Conservation (phyloP, 208 protist genomes). For the Crithidia thermophila region DNA sequence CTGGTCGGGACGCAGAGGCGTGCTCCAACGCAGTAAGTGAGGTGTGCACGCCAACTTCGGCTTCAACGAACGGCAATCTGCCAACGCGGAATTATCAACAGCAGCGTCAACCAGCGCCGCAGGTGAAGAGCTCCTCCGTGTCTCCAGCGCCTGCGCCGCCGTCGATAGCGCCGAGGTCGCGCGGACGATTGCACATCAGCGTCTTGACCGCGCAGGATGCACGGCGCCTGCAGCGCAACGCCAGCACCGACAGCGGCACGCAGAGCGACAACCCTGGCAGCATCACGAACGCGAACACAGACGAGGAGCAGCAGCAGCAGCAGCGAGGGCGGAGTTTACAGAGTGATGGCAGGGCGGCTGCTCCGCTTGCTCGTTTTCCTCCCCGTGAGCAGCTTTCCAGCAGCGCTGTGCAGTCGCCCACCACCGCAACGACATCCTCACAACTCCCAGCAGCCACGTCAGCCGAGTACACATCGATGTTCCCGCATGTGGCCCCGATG, state of each 20-base stretch:
- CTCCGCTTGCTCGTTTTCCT: too few relatives aligned
- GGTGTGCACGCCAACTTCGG: too few relatives aligned
- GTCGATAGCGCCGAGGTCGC: background rate
- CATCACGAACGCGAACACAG: background rate
- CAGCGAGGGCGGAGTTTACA: background rate
- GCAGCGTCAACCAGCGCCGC: too few relatives aligned
- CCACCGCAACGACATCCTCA: background rate
- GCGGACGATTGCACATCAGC: background rate
- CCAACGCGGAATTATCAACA: too few relatives aligned
- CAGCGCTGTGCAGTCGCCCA: too few relatives aligned
- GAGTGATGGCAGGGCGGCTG: too few relatives aligned
- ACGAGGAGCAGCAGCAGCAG: background rate
- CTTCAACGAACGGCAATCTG: too few relatives aligned
- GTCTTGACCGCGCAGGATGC: conserved; percentile 9
- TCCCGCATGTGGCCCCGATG: conserved; percentile 6
- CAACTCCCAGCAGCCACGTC: background rate
- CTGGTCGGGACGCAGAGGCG: too few relatives aligned
- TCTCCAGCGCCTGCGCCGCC: background rate
- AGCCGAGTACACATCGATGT: background rate
- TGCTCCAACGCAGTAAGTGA: too few relatives aligned
- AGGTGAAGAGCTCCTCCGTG: too few relatives aligned
- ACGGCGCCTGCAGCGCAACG: conserved; percentile 15
- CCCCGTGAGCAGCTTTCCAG: too few relatives aligned
- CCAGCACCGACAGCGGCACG: background rate
- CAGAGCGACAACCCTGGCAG: background rate